These are phyloP conservation scores for Epipyxis sp. DNA, from an alignment of 108 stramenopile species.

Conservation along the genomic window DNA sequence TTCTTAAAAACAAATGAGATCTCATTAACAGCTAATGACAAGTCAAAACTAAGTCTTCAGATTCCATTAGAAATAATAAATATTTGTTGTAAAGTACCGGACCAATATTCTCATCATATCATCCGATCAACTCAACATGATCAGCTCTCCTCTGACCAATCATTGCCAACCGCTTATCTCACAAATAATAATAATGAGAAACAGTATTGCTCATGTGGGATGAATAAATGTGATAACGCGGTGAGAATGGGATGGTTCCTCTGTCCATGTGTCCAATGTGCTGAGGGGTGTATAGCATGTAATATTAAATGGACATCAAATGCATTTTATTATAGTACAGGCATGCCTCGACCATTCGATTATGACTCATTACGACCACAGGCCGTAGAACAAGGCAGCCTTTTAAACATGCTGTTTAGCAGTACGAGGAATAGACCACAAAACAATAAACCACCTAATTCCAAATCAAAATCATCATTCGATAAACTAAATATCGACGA, in stretches of 20 bases:
- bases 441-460: too few relatives aligned
- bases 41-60: not conserved
- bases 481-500: too few relatives aligned
- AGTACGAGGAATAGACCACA: too few relatives aligned
- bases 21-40: not conserved
- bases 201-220: too few relatives aligned
- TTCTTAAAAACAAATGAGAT: not conserved
- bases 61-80: not conserved
- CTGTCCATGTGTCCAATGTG: conserved; percentile 14
- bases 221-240: not conserved
- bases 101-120: too few relatives aligned
- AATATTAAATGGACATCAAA: not conserved
- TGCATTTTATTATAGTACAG: not conserved
- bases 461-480: too few relatives aligned
- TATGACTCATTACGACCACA: conserved; percentile 1
- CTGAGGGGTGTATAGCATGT: conserved; percentile 1
- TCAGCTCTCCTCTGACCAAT: too few relatives aligned
- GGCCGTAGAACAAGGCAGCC: too few relatives aligned
- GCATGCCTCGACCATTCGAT: not conserved
- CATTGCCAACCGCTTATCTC: too few relatives aligned
- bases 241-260: not conserved
- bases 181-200: not conserved
- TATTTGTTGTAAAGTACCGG: not conserved
- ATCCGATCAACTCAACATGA: too few relatives aligned
- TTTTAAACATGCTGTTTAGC: too few relatives aligned